Conservation (phyloP, 345 rosid genomes). For the Turnera subulata region DNA sequence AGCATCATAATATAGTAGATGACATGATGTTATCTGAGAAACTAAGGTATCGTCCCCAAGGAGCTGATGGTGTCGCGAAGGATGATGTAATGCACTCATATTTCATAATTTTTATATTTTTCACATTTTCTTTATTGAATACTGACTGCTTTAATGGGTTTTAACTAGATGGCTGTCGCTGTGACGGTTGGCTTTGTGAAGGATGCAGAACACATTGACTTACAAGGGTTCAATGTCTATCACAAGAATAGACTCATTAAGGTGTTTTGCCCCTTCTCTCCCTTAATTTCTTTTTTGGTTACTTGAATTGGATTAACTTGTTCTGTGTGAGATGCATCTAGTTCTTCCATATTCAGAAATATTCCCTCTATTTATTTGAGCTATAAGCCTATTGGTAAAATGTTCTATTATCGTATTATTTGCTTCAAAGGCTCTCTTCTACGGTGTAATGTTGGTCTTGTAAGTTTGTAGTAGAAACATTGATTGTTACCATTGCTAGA, state of each 20-base stretch:
- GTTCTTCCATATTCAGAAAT: too few species aligned
- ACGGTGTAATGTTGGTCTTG: too few species aligned
- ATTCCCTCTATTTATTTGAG: neutral
- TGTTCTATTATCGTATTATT: too few species aligned
- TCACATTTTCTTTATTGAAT: conserved; percentile 3
- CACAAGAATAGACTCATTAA: conserved; percentile 94
- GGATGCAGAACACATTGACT: conserved; percentile 85
- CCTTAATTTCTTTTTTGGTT: neutral
- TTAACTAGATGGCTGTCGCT: conserved; percentile 63
- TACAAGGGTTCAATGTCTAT: conserved; percentile 92
- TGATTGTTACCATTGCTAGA: too few species aligned
- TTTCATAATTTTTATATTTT: neutral
- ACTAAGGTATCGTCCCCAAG: conserved; percentile 76
- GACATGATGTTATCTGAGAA: conserved; percentile 89
- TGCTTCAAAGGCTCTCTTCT: neutral
- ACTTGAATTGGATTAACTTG: neutral
- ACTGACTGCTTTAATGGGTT: conserved; percentile 20
- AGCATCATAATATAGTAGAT: conserved; percentile 93
- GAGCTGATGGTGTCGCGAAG: conserved; percentile 45
- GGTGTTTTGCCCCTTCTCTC: conserved; percentile 45
- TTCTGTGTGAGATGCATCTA: neutral
- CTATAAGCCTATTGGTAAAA: too few species aligned
- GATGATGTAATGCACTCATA: conserved; percentile 46
- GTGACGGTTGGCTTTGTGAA: conserved; percentile 91
- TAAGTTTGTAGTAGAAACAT: too few species aligned